Evolutionary conservation across 2,329 filamentous ascomycete species (phyloP).

Genomic region (Tolypocladium inflatum): DNA sequence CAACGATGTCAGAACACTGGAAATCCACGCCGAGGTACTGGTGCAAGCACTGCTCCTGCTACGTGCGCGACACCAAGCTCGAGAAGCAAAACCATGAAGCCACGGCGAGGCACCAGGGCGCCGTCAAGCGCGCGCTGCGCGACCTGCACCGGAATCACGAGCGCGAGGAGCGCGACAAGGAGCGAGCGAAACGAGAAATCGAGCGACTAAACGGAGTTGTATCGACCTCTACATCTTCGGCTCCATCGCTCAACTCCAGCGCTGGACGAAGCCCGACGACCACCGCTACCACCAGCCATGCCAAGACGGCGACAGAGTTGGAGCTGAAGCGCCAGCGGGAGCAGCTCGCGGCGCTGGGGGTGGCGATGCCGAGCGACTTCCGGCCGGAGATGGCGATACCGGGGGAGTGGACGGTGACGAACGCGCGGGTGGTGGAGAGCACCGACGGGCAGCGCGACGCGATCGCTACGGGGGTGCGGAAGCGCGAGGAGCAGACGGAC

Average conservation of each 20-base stretch:
- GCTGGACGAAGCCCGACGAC: background rate
- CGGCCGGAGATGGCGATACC: conserved; percentile 76
- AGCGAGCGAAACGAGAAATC: conserved; percentile 74
- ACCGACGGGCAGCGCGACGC: conserved; percentile 29
- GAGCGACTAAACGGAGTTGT: conserved; percentile 76
- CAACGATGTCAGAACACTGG: conserved; percentile 83
- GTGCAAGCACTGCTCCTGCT: conserved; percentile 94
- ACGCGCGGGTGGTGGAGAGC: conserved; percentile 48
- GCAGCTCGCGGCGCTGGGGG: conserved; percentile 79
- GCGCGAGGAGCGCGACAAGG: conserved; percentile 69
- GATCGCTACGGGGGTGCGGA: conserved; percentile 48
- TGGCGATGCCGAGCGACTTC: conserved; percentile 72
- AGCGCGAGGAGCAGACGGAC: conserved; percentile 51
- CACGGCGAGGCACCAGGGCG: conserved; percentile 74
- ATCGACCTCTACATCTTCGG: conserved; percentile 21
- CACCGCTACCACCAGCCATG: background rate
- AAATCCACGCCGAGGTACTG: conserved; percentile 96
- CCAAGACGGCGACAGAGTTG: conserved; percentile 27
- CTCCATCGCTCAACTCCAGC: conserved; percentile 9
- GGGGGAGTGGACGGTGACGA: conserved; percentile 75
- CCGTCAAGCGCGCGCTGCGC: conserved; percentile 80
- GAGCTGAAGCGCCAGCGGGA: conserved; percentile 77
- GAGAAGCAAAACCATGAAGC: conserved; percentile 85
- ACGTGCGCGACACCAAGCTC: conserved; percentile 84
- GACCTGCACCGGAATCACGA: conserved; percentile 82